Evolutionary conservation across 169 alveolate species (phyloP).

Genomic region (Plasmodium berghei): DNA sequence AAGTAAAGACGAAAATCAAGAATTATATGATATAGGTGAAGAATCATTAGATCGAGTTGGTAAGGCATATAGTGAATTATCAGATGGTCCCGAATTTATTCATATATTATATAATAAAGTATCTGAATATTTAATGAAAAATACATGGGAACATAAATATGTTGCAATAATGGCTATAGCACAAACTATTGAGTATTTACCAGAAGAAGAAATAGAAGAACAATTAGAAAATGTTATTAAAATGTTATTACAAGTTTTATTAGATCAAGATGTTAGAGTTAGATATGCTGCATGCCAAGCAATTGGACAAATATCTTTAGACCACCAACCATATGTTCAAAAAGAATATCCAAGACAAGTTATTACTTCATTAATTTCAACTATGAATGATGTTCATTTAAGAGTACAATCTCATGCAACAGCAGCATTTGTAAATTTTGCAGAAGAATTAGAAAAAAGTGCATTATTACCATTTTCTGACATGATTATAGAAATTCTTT

Average conservation of each 20-base stretch:
- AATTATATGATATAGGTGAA: slow-evolving; percentile 89
- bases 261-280: slow-evolving; percentile 91
- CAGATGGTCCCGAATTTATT: slow-evolving; percentile 85
- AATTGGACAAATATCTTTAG: slow-evolving; percentile 93
- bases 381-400: slow-evolving; percentile 88
- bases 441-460: slow-evolving; percentile 91
- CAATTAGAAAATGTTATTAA: slow-evolving; percentile 86
- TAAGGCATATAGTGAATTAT: slow-evolving; percentile 83
- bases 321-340: slow-evolving; percentile 93
- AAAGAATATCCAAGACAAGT: slow-evolving; percentile 82
- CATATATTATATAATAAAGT: slow-evolving; percentile 84
- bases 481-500: slow-evolving; percentile 87
- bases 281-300: slow-evolving; percentile 94
- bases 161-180: slow-evolving; percentile 92
- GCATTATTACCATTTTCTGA: slow-evolving; percentile 88
- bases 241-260: slow-evolving; percentile 85
- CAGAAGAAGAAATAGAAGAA: slow-evolving; percentile 90
- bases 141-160: slow-evolving; percentile 90
- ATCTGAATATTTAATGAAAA: slow-evolving; percentile 84
- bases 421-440: slow-evolving; percentile 93
- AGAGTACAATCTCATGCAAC: slow-evolving; percentile 93
- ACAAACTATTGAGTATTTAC: slow-evolving; percentile 89
- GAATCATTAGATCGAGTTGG: slow-evolving; percentile 90
- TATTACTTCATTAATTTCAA: slow-evolving; percentile 87
- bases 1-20: slow-evolving; percentile 87